Base-by-base conservation (phyloP, 176 grass and related monocot species). In the Rhynchospora tenuis region DNA sequence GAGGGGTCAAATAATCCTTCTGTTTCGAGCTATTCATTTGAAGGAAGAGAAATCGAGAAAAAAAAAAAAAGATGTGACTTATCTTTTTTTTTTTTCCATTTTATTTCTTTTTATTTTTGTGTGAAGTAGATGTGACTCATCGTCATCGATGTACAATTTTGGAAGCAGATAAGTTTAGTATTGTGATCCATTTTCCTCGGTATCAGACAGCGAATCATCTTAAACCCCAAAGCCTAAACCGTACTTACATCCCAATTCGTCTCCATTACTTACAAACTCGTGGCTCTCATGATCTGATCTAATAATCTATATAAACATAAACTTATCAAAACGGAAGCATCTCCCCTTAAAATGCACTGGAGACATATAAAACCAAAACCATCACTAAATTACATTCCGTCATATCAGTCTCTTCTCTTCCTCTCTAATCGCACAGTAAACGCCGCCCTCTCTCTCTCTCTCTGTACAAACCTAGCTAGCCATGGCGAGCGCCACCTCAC, bases 401-500 rank as follows among this genome's bases (percentile, higher is more conserved):
- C 80, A 70, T 81, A 88, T 83, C 83, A 59, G 75, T 86, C 33
- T 80, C 23, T 50, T 66, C 64, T 31, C 20, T 19, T 66, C 72
- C 19, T 67, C 85, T 79, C 79, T 11, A 84, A 89, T 78, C 76
- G 62, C 57, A 15, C 82, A 58, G 75, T 82, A 65, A 83, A 71
- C 85, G 79, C 88, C 78, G 71, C 87, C 62, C 90, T 69, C 22
- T 82, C 88, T 93, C 58, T 48, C 65, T 50, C 78, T 46, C 88
- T 17, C 87, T 64, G 7, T 52, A 12, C 19, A 70, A 47, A 14
- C 11, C 73, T 14, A 80, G 59, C 73, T 14, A 80, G 59, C 88
- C 83, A 95, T 93, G 93, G 87, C 91, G 83, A 24, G 84, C 71
- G 19, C 91, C 76, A 61, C 85, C 16, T 81, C 84, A 78, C 80